These are phyloP conservation scores for Pseudocercospora vitis DNA, from an alignment of 2,329 filamentous ascomycete genomes.

Conservation along the genomic window DNA sequence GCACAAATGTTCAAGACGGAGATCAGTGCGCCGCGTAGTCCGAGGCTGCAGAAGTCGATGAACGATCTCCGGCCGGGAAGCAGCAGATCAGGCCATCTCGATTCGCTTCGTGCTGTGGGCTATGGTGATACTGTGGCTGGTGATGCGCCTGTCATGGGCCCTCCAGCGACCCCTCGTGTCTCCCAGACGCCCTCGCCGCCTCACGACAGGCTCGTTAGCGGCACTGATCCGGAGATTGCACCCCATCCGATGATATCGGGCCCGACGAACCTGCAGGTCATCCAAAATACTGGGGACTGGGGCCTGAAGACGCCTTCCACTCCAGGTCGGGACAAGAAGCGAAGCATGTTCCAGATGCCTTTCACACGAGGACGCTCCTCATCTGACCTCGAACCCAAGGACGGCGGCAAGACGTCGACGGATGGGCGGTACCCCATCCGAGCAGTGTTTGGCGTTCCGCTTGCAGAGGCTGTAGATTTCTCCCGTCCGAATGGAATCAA, in stretches of 20 bases:
- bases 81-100: conserved; percentile 21
- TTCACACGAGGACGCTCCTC: conserved; percentile 67
- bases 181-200: conserved; percentile 38
- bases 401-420: conserved; percentile 31
- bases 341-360: conserved; percentile 56
- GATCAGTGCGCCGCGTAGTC: conserved; percentile 32
- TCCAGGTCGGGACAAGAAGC: conserved; percentile 72
- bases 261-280: conserved; percentile 79
- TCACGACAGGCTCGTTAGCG: conserved; percentile 39
- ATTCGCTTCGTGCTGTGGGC: conserved; percentile 44
- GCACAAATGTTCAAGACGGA: conserved; percentile 30
- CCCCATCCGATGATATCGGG: conserved; percentile 65
- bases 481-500: conserved; percentile 71
- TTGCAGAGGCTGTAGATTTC: conserved; percentile 82
- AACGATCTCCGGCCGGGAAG: conserved; percentile 34
- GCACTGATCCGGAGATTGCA: conserved; percentile 29
- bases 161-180: conserved; percentile 23
- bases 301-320: conserved; percentile 67
- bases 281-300: conserved; percentile 80
- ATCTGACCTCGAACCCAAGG: conserved; percentile 57
- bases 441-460: conserved; percentile 77
- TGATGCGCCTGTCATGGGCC: conserved; percentile 57
- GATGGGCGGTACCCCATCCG: conserved; percentile 25
- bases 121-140: conserved; percentile 60
- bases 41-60: conserved; percentile 41